Base-by-base conservation (phyloP, 257 asterid species). In the Gardenia jasminoides region DNA sequence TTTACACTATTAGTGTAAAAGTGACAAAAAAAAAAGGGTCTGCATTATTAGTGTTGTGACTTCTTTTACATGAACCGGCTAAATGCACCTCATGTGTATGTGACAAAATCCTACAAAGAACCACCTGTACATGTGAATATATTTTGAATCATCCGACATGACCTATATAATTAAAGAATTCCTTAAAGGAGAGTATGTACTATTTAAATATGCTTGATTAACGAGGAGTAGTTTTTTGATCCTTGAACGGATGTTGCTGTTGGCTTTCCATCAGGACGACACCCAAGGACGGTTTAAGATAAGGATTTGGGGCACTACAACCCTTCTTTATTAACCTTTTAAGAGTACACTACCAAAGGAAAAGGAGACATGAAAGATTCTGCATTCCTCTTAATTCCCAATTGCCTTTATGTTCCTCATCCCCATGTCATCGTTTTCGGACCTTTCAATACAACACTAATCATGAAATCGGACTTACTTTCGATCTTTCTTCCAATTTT, bases 361-460 rank as follows among this genome's bases (percentile, higher is more conserved):
- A 76, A 76, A 46, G 56, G 12, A 62, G 20, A 65, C 17, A 17
- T n/a, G 24, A 64, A 64, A 44, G 74, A 66, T 76, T 76, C 66
- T 26, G 36, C 66, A 65, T 76, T 65, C 15, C 80, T 59, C 66
- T 46, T 76, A 17, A 47, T 30, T 30, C 24, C 31, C 46, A 15
- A 50, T 50, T n/a, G 15, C 54, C 30, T 74, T 74, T 39, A 24
- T 6, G 41, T 70, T 13, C 54, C 19, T 69, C 26, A 46, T 70
- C 50, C 74, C 50, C 6, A 39, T 68, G 28, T 17, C 39, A 68
- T 36, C 48, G 19, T 71, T 10, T 31, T 31, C 77, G 15, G 54
- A 20, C 31, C 41, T 73, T 73, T 52, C 67, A 19, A 73, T 30
- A 17, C n/a, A 22, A 28, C 76, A 17, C 47, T 70, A 2, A 44